phyloP scores from a whole-genome alignment of 1,284 basidiomycete genomes.

The Leccinum pachyderme region DNA sequence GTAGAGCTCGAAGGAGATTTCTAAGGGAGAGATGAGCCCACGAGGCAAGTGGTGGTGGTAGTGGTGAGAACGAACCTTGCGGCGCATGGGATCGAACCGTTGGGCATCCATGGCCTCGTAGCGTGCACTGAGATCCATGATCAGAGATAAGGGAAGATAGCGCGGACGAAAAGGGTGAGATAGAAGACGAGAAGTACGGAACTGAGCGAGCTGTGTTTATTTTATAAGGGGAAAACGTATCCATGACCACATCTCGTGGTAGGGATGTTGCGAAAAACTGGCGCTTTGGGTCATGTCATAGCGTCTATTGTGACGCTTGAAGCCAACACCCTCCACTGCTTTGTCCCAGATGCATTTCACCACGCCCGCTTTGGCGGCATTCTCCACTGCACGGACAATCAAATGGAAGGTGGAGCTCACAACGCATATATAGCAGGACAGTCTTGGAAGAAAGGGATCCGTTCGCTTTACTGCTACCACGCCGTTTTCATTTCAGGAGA shows the following conservation, averaged over 20 bases:
- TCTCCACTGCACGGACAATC: slow-evolving; percentile 4
- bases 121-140: slow-evolving; percentile 26
- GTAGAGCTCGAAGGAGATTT: slow-evolving; percentile 13
- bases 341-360: slow-evolving; percentile 17
- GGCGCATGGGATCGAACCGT: slow-evolving; percentile 32
- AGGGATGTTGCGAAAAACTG: slow-evolving; percentile 17
- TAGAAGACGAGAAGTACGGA: slow-evolving; percentile 32
- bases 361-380: slow-evolving; percentile 21
- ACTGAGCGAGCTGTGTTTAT: slow-evolving; percentile 27
- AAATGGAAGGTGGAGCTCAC: slow-evolving; percentile 9
- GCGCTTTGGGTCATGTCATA: slow-evolving; percentile 21
- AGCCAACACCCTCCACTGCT: slow-evolving; percentile 10
- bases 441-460: slow-evolving; percentile 7
- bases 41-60: slow-evolving; percentile 13
- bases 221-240: slow-evolving; percentile 23
- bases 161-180: slow-evolving; percentile 23
- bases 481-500: slow-evolving; percentile 27
- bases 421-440: slow-evolving; percentile 15
- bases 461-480: slow-evolving; percentile 14
- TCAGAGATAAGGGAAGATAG: slow-evolving; percentile 32
- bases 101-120: slow-evolving; percentile 30
- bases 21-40: slow-evolving; percentile 22
- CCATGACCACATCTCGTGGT: slow-evolving; percentile 28
- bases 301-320: slow-evolving; percentile 15
- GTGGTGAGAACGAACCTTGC: slow-evolving; percentile 23